Evolutionary conservation across 1,284 basidiomycete species (phyloP), one percentile per base, ranked within the genome.

Genomic region (Afroboletus lepidellus): DNA sequence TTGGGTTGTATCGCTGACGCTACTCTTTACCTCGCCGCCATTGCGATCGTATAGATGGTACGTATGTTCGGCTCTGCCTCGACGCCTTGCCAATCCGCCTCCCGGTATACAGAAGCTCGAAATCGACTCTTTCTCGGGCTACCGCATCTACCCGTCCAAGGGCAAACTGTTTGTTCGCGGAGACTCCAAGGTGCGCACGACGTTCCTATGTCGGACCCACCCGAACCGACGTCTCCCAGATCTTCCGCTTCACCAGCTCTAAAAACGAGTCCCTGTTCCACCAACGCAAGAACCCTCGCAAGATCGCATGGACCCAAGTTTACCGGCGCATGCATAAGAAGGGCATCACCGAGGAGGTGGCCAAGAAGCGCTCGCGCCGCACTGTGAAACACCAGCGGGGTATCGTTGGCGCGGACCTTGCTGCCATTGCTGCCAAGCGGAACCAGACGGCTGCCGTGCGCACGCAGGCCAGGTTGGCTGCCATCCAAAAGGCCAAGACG

Each of bases 251-350:
- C 75, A 78, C 86, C 64, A 81, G 74, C 69, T 89, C 90, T 61
- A 97, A 97, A 86, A 90, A 85, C 72, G 84, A 95, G 66, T 98
- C 95, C 57, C 90, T 99, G 63, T 99, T 99, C 90, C 81, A 94
- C 58, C 97, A 99, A 77, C 92, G 96, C 80, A 99, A 99, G 83
- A 99, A 99, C 84, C 96, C 97, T 51, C 92, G 96, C 73, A 98
- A 99, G 87, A 94, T 99, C 76, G 91, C 96, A 61, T 99, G 96
- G 97, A 99, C 96, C 55, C 80, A 85, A 69, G 87, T 94, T 56
- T 99, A 92, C 87, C 91, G 96, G 66, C 90, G 94, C 67, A 94
- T 98, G 88, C 97, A 99, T 87, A 98, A 97, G 87, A 99, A 99
- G 90, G 96, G 95, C 74, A 85, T 99, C 73, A 94, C 94, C 50